Conservation (phyloP, 129 eudicot species). For the Ambrosia trifida region DNA sequence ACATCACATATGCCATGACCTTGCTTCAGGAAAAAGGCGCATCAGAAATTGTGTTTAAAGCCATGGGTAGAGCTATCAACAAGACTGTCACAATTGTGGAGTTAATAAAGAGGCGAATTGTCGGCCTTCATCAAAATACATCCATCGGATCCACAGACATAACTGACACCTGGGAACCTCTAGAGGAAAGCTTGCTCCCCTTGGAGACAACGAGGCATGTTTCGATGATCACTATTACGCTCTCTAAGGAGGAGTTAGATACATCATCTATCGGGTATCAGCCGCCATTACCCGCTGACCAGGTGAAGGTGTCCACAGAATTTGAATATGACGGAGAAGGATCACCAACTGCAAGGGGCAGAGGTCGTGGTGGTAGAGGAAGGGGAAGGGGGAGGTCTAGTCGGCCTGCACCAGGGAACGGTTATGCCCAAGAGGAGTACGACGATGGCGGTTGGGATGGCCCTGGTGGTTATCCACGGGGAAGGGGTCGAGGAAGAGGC, state of each 20-base stretch:
- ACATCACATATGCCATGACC: constrained; percentile 89
- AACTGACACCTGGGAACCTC: constrained; percentile 98
- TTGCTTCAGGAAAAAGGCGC: constrained; percentile 96
- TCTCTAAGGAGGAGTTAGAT: constrained; percentile 72
- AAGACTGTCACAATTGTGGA: constrained; percentile 98
- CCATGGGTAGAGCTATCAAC: constrained; percentile 99
- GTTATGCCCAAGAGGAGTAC: constrained; percentile 57
- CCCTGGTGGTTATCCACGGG: constrained; percentile 63
- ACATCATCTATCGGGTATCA: constrained; percentile 81
- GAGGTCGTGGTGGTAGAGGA: constrained; percentile 94
- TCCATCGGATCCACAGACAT: constrained; percentile 86
- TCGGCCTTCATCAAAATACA: constrained; percentile 94
- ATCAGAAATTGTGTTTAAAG: constrained; percentile 86
- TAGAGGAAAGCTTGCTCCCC: constrained; percentile 97
- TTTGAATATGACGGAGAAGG: constrained; percentile 91
- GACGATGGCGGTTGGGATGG: constrained; percentile 94
- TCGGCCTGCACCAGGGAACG: constrained; percentile 72
- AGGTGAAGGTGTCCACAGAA: constrained; percentile 71
- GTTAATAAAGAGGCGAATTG: constrained; percentile 95
- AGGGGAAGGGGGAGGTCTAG: constrained; percentile 57
- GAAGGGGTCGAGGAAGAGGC: constrained; percentile 89
- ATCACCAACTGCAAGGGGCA: constrained; percentile 84
- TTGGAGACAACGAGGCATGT: constrained; percentile 96
- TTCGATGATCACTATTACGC: constrained; percentile 87
- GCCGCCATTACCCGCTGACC: constrained; percentile 94